Evolutionary conservation across 1,139 yeast species (phyloP), one percentile per base, ranked within the genome.

Genomic region (Hemisphaericaspora xylanilytica): DNA sequence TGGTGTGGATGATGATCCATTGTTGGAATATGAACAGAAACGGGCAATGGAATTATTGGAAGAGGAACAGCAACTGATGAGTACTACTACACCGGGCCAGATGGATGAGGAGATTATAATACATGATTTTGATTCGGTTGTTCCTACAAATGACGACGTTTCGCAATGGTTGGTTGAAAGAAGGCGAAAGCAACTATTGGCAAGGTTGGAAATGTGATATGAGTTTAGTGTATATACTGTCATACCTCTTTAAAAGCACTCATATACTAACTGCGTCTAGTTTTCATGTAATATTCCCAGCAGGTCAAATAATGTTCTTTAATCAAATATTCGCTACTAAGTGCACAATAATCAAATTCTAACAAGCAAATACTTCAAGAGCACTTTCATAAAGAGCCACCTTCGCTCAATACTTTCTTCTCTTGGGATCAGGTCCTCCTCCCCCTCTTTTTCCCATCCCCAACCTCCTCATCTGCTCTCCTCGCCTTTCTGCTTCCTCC

Each of bases 391-490:
- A 20, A 20, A 20, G 5, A 20, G 11, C 11, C 28, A n/a, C 13
- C 14, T 25, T n/a, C n/a, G 13, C 7, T 22, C 26, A 28, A 28
- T 29, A 29, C 16, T 29, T 29, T 18, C 32, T 29, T 29, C 32
- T 9, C 16, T 29, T 29, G 11, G 32, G 32, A 18, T n/a, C 13
- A 4, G 32, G 5, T 15, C 24, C 24, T n/a, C 32, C 9, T 15
- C 32, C 24, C 14, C 24, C 24, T n/a, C 32, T 11, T 15, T 24
- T 22, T 6, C 24, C 15, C 3, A 4, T 85, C 0, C 85, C 80
- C 43, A 69, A 67, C 44, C 73, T 75, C 0, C 90, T 90, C 46
- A 85, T 67, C 42, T 70, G 87, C 95, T 49, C 80, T 80, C 76
- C 80, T 18, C 62, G 63, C 20, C 33, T 35, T n/a, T 45, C 46